Evolutionary conservation across 352 stramenopile genomes (phyloP).

Genomic region (Stramenopiles sp.): DNA sequence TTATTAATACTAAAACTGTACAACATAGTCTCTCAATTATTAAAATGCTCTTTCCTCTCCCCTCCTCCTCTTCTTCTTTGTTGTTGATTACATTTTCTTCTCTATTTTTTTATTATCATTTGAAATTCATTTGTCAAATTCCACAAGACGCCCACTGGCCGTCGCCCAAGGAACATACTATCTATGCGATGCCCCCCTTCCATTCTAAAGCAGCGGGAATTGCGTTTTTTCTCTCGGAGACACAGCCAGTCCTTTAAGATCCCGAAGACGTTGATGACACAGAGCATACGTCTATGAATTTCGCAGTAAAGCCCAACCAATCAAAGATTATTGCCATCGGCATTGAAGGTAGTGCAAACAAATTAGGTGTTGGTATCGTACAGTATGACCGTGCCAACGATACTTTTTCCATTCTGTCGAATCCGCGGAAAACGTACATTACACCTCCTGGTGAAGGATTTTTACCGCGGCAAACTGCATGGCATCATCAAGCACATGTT

Average conservation of each 20-base stretch:
- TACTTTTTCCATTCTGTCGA: constrained; percentile 77
- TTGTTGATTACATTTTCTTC: too few species aligned
- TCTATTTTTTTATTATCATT: too few species aligned
- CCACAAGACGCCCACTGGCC: background rate
- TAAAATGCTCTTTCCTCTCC: too few species aligned
- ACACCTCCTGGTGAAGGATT: constrained; percentile 89
- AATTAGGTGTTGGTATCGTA: constrained; percentile 60
- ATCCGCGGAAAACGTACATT: constrained; percentile 97
- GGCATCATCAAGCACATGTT: constrained; percentile 93
- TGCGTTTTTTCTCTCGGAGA: background rate
- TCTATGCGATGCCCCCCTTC: constrained; percentile 9
- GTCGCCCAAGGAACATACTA: background rate
- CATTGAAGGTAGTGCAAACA: constrained; percentile 97
- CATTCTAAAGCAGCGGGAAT: constrained; percentile 9
- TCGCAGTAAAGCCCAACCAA: too few species aligned
- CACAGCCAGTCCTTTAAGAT: constrained; percentile 4
- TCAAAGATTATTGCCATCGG: constrained; percentile 70
- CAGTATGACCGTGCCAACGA: constrained; percentile 16
- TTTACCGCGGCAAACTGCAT: constrained; percentile 88
- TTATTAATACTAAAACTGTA: too few species aligned
- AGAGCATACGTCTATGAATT: too few species aligned
- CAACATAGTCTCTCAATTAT: too few species aligned
- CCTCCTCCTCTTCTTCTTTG: too few species aligned
- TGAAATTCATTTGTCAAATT: too few species aligned
- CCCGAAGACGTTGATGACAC: constrained; percentile 20